Percentiles rank a stretch among this genome's conserved stretches.
Conservation (phyloP, 345 rosid genomes). For the Ailanthus altissimus region DNA sequence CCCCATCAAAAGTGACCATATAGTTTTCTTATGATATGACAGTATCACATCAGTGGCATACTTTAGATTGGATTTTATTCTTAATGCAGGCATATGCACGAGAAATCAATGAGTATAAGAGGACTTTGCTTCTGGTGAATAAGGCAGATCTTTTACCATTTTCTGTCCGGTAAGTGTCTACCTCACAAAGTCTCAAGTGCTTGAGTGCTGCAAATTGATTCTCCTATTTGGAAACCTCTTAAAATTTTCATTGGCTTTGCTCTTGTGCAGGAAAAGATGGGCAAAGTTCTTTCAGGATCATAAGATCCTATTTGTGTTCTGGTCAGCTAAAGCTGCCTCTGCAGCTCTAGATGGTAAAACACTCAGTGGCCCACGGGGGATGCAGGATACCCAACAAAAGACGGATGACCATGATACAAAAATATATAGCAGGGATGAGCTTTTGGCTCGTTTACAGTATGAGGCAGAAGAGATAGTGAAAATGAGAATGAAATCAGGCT, state of each 20-base stretch:
- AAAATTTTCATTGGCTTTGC: slow-evolving; percentile 16
- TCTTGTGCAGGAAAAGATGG: slow-evolving; percentile 71
- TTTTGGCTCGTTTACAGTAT: slow-evolving; percentile 61
- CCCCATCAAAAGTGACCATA: not conserved
- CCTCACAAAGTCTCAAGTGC: not conserved
- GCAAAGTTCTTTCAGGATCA: slow-evolving; percentile 61
- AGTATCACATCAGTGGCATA: not conserved
- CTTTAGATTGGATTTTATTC: not conserved
- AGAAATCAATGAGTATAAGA: slow-evolving; percentile 76
- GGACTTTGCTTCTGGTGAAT: slow-evolving; percentile 85
- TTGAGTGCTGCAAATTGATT: not conserved
- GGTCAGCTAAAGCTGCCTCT: slow-evolving; percentile 96
- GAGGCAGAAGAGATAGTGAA: slow-evolving; percentile 78
- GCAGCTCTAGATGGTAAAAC: slow-evolving; percentile 74
- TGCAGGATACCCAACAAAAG: slow-evolving; percentile 30
- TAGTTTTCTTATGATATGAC: not conserved
- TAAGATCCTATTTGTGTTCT: slow-evolving; percentile 68
- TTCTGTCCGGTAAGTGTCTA: slow-evolving; percentile 55
- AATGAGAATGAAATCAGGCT: slow-evolving; percentile 48
- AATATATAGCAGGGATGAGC: slow-evolving; percentile 76
- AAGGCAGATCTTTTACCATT: slow-evolving; percentile 91
- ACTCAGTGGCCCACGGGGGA: slow-evolving; percentile 39
- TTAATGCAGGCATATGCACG: slow-evolving; percentile 66
- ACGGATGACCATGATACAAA: slow-evolving; percentile 56
- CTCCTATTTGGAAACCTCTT: slow-evolving; percentile 8